These are phyloP conservation scores for Pseudogymnoascus sp. DNA, from an alignment of 2,329 filamentous ascomycete genomes.

Conservation along the genomic window DNA sequence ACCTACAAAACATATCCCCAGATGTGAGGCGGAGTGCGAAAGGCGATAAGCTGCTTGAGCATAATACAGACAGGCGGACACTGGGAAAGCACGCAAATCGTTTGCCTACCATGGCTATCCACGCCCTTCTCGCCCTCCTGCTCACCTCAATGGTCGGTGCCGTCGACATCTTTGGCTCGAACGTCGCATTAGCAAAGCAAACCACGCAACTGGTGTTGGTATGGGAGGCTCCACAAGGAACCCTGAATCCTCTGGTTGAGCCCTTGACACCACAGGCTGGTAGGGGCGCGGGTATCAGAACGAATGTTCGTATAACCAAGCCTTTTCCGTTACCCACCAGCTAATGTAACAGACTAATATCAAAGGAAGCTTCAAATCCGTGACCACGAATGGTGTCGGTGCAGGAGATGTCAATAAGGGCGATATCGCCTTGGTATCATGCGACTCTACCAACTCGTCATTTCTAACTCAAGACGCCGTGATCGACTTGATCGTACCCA, in stretches of 20 bases:
- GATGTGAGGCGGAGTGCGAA: neutral
- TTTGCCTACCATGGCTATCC: neutral
- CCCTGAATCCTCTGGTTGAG: slow-evolving; percentile 1
- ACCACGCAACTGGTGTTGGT: neutral
- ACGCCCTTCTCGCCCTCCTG: neutral
- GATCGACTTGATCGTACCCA: neutral
- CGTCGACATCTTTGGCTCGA: neutral
- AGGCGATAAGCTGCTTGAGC: neutral
- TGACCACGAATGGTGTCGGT: neutral
- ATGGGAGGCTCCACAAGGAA: neutral
- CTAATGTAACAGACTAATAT: neutral
- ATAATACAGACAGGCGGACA: neutral
- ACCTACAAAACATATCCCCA: neutral
- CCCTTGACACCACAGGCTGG: neutral
- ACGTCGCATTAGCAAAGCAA: neutral
- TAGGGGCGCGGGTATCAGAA: neutral
- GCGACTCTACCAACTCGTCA: neutral
- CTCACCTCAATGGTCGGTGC: neutral
- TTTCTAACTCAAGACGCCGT: neutral
- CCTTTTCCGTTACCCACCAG: neutral
- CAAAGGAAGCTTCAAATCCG: neutral
- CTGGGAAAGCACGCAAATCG: neutral
- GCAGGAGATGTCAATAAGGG: neutral
- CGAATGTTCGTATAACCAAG: neutral
- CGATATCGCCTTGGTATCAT: neutral